These are phyloP conservation scores for Ceratobasidium sp. DNA, from an alignment of 1,284 basidiomycete genomes.

Conservation along the genomic window DNA sequence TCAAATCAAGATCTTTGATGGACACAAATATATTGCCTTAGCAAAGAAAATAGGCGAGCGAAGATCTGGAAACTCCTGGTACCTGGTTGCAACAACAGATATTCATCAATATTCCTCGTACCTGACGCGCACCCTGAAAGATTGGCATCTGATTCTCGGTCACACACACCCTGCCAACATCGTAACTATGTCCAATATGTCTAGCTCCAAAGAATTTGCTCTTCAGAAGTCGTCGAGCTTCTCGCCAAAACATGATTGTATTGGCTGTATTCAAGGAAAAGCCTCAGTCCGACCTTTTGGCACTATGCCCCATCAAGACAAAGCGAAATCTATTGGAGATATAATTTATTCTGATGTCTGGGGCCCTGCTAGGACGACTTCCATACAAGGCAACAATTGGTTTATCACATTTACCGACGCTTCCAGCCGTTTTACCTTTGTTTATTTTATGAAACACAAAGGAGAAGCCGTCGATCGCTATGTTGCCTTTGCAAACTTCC, in stretches of 20 bases:
- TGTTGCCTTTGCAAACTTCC: neutral
- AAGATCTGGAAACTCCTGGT: neutral
- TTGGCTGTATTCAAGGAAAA: constrained; percentile 7
- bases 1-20: too few relatives aligned
- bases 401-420: constrained; percentile 9
- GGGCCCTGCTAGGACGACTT: neutral
- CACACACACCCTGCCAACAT: neutral
- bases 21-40: neutral
- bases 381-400: neutral
- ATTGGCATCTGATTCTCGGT: constrained; percentile 6
- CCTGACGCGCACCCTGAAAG: neutral
- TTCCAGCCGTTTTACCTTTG: neutral
- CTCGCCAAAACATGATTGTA: too few relatives aligned
- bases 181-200: neutral
- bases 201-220: neutral
- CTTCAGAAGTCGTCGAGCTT: too few relatives aligned
- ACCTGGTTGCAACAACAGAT: neutral
- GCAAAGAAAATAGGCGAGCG: neutral
- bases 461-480: neutral
- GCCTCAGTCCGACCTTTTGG: neutral
- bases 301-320: neutral
- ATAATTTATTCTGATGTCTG: constrained; percentile 14
- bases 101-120: neutral
- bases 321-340: neutral
- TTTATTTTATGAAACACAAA: neutral